Evolutionary conservation across 1,139 yeast genomes (phyloP).

Genomic region (Hanseniaspora uvarum): DNA sequence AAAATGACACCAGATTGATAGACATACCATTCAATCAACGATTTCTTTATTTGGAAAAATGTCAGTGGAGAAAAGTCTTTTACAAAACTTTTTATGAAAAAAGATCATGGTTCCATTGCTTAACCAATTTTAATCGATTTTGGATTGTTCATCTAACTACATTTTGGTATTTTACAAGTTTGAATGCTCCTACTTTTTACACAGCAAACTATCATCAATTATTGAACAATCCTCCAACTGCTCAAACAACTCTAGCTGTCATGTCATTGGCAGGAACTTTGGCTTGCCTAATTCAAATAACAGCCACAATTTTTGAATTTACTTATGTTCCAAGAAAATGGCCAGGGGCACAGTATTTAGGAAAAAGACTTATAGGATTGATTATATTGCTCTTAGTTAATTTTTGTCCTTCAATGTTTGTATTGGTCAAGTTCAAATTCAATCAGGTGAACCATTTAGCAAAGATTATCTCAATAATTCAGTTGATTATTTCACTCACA

Average conservation of each 20-base stretch:
- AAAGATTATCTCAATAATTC: constrained; percentile 43
- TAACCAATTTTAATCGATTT: constrained; percentile 67
- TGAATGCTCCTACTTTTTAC: constrained; percentile 68
- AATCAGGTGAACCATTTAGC: constrained; percentile 45
- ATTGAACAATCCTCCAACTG: constrained; percentile 53
- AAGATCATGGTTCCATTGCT: constrained; percentile 67
- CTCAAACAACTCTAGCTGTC: constrained; percentile 50
- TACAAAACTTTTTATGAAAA: constrained; percentile 64
- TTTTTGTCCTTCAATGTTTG: constrained; percentile 52
- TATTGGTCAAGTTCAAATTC: constrained; percentile 44
- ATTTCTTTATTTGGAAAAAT: constrained; percentile 39
- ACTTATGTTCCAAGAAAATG: constrained; percentile 57
- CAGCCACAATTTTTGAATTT: constrained; percentile 56
- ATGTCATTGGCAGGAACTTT: constrained; percentile 65
- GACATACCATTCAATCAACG: constrained; percentile 40
- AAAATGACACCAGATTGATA: constrained; percentile 38
- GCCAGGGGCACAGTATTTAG: constrained; percentile 52
- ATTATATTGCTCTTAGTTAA: constrained; percentile 40
- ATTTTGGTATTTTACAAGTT: constrained; percentile 74
- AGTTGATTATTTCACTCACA: constrained; percentile 48
- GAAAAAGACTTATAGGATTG: constrained; percentile 39
- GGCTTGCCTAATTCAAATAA: constrained; percentile 52
- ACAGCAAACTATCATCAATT: constrained; percentile 50
- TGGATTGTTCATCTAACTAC: constrained; percentile 73
- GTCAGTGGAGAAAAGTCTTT: constrained; percentile 56